Conservation (phyloP, 1,139 yeast genomes). For the Suhomyces panamericanus region DNA sequence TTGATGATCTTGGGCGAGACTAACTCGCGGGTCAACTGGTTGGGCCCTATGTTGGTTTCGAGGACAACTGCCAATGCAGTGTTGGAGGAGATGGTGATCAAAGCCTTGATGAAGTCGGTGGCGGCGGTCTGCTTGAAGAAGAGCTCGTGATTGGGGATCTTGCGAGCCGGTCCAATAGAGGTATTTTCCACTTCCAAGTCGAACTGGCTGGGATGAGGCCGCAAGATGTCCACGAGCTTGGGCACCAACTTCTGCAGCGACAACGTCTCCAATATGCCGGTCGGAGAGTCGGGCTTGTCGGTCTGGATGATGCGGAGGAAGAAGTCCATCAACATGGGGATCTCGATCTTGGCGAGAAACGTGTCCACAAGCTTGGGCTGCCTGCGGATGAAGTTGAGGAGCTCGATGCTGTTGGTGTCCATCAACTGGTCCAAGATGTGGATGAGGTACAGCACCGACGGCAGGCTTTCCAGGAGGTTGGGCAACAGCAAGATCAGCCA, state of each 20-base stretch:
- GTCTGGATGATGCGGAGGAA: constrained; percentile 61
- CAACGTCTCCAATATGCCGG: constrained; percentile 58
- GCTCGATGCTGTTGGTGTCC: constrained; percentile 49
- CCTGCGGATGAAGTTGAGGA: constrained; percentile 54
- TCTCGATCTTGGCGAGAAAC: constrained; percentile 54
- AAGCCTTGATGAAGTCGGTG: constrained; percentile 91
- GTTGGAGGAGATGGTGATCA: constrained; percentile 87
- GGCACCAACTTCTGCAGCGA: constrained; percentile 52
- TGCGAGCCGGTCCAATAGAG: neutral
- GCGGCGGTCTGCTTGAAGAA: constrained; percentile 87
- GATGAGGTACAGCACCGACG: constrained; percentile 42
- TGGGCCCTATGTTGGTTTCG: constrained; percentile 52
- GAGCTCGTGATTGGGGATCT: constrained; percentile 32
- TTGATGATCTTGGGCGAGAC: constrained; percentile 40
- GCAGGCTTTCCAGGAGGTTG: constrained; percentile 41
- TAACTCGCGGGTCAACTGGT: constrained; percentile 46
- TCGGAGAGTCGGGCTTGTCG: constrained; percentile 64
- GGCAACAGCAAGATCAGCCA: constrained; percentile 45
- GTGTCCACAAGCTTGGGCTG: constrained; percentile 55
- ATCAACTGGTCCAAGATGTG: constrained; percentile 48
- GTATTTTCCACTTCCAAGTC: constrained; percentile 10
- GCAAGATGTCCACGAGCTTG: constrained; percentile 51
- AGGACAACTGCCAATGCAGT: constrained; percentile 48
- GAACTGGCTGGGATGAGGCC: constrained; percentile 45
- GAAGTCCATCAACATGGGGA: constrained; percentile 59